Conservation (phyloP, 495 filamentous ascomycete species). For the Penicillium bialowiezense region DNA sequence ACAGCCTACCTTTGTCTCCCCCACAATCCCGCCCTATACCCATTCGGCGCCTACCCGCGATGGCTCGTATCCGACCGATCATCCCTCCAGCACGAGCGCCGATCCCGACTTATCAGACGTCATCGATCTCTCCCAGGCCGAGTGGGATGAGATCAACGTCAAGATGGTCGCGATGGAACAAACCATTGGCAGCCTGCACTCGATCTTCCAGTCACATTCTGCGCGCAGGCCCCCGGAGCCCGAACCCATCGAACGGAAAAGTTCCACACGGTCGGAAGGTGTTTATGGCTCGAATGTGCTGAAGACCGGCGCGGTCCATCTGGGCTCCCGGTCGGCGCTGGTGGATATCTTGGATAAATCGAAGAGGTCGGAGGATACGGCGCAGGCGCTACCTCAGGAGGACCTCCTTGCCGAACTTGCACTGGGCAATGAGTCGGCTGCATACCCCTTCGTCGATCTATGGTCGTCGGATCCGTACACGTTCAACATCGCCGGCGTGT, state of each 20-base stretch:
- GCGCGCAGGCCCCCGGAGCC: slow-evolving; percentile 20
- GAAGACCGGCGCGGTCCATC: slow-evolving; percentile 51
- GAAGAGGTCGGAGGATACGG: slow-evolving; percentile 33
- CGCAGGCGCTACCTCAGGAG: slow-evolving; percentile 64
- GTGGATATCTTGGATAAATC: slow-evolving; percentile 48
- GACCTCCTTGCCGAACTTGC: slow-evolving; percentile 79
- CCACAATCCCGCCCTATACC: slow-evolving; percentile 5
- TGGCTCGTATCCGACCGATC: slow-evolving; percentile 13
- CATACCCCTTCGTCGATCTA: slow-evolving; percentile 72
- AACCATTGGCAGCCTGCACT: slow-evolving; percentile 36
- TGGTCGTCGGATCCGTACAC: slow-evolving; percentile 65
- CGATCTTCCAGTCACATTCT: slow-evolving; percentile 34
- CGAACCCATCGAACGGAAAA: slow-evolving; percentile 9
- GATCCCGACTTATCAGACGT: slow-evolving; percentile 28
- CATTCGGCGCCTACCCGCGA: slow-evolving; percentile 10
- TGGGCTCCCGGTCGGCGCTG: slow-evolving; percentile 54
- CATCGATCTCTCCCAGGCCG: slow-evolving; percentile 37
- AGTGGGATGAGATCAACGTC: slow-evolving; percentile 46
- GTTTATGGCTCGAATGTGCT: slow-evolving; percentile 47
- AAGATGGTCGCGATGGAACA: slow-evolving; percentile 48
- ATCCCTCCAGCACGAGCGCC: slow-evolving; percentile 12
- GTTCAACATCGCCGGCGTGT: slow-evolving; percentile 66
- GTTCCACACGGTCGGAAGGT: slow-evolving; percentile 34
- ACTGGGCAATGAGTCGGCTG: slow-evolving; percentile 72
- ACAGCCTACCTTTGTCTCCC: slow-evolving; percentile 16